Conservation (phyloP, 2,329 filamentous ascomycete species). For the Aspergillus proliferans region DNA sequence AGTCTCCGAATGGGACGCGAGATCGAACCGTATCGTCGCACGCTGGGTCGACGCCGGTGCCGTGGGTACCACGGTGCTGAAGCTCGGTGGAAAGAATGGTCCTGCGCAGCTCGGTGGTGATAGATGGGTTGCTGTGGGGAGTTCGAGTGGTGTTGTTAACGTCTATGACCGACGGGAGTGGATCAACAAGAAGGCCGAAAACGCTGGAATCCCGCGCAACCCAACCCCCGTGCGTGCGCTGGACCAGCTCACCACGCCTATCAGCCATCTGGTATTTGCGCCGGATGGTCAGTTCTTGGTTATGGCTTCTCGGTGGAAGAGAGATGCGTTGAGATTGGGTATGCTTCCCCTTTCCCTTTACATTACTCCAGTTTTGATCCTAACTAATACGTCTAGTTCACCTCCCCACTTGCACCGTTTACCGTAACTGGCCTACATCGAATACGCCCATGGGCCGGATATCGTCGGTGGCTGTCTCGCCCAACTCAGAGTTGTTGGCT, state of each 20-base stretch:
- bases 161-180: slow-evolving; percentile 78
- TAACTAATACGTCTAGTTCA: slow-evolving; percentile 53
- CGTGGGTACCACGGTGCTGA: slow-evolving; percentile 74
- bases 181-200: slow-evolving; percentile 32
- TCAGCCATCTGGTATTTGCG: slow-evolving; percentile 72
- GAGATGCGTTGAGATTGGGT: slow-evolving; percentile 71
- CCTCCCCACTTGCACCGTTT: slow-evolving; percentile 85
- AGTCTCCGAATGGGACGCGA: slow-evolving; percentile 79
- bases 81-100: slow-evolving; percentile 55
- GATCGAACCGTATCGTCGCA: slow-evolving; percentile 62
- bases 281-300: slow-evolving; percentile 84
- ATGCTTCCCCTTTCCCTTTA: slow-evolving; percentile 10
- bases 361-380: background rate
- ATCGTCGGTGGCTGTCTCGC: slow-evolving; percentile 64
- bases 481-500: slow-evolving; percentile 63
- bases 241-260: slow-evolving; percentile 81
- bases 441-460: slow-evolving; percentile 83
- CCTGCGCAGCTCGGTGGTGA: slow-evolving; percentile 58
- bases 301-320: slow-evolving; percentile 80
- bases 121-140: slow-evolving; percentile 83
- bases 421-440: slow-evolving; percentile 92
- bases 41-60: slow-evolving; percentile 88
- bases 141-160: slow-evolving; percentile 81
- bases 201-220: slow-evolving; percentile 52
- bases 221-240: slow-evolving; percentile 69